These are phyloP conservation scores for Phaffomyces thermotolerans DNA, from an alignment of 805 yeast genomes.

Conservation along the genomic window DNA sequence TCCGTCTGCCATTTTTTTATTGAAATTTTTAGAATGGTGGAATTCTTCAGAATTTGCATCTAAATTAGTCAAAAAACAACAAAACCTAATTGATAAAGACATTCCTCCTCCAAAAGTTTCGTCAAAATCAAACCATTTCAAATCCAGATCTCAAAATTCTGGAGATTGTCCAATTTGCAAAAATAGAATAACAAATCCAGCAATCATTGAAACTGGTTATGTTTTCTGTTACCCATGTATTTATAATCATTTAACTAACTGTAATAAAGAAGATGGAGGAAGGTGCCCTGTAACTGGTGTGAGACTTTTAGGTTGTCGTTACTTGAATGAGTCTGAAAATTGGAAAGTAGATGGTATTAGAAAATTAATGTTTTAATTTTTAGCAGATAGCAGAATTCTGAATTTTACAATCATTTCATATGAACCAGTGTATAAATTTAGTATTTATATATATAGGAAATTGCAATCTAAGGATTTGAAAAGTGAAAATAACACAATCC, in stretches of 20 bases:
- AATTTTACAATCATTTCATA: too few relatives aligned
- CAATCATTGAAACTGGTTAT: slow-evolving; percentile 85
- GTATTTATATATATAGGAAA: background rate
- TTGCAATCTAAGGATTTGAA: background rate
- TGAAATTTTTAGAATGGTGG: slow-evolving; percentile 94
- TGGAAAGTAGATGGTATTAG: slow-evolving; percentile 77
- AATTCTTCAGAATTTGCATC: slow-evolving; percentile 64
- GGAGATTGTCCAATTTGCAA: slow-evolving; percentile 64
- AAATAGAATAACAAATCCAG: slow-evolving; percentile 62
- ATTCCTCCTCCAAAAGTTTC: slow-evolving; percentile 32
- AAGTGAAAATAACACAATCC: background rate
- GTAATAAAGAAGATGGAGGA: slow-evolving; percentile 45
- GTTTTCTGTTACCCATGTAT: slow-evolving; percentile 89
- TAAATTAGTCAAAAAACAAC: slow-evolving; percentile 43
- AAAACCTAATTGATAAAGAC: slow-evolving; percentile 37
- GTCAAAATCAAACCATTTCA: slow-evolving; percentile 7
- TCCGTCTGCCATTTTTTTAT: slow-evolving; percentile 73
- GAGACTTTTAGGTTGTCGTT: slow-evolving; percentile 62
- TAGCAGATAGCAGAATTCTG: too few relatives aligned
- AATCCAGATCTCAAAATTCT: slow-evolving; percentile 26
- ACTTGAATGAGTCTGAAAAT: slow-evolving; percentile 45
- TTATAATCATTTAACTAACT: slow-evolving; percentile 49
- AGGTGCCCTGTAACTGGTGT: slow-evolving; percentile 81
- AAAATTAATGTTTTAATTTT: slow-evolving; percentile 63
- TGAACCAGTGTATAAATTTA: background rate